Evolutionary conservation across 345 rosid genomes (phyloP), one percentile per base, ranked within the genome.

Genomic region (Heritiera littoralis): DNA sequence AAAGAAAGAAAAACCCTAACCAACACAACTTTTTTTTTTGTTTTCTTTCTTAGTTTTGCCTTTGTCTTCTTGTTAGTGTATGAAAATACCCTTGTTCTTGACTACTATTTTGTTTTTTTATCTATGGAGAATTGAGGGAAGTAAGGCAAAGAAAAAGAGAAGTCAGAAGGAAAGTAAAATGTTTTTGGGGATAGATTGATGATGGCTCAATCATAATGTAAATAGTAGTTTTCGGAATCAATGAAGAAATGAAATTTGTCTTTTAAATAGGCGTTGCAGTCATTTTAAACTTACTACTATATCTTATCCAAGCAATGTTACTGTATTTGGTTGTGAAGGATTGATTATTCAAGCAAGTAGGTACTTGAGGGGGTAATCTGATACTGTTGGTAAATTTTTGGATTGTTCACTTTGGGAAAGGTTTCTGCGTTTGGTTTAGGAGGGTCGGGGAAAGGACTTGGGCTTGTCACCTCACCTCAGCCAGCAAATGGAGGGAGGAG

Each of bases 201-300:
- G 20, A 46, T 69, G 55, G 38, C 38, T 69, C 10, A 48, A 69
- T 69, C 56, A 48, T 69, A 6, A 23, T 69, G 56, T 69, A 69
- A 23, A 48, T 69, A 48, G 40, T 48, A 48, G 54, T 28, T 69
- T 28, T 28, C 5, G 40, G 56, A 69, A 69, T 69, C 49, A 67
- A 66, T 66, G 13, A n/a, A 41, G 0, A 13, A 69, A 23, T 46
- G 52, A 40, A 43, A 43, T 0, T 9, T 9, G 5, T n/a, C 51
- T 41, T 18, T 1, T 17, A 35, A 64, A 11, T 15, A 6, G 60
- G 9, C 20, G 1, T 55, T 55, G 66, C 28, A 28, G 67, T 38
- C 32, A 20, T 59, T 20, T 30, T 9, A 20, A 20, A n/a, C 63
- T 2, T 7, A 7, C 1, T 3, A 3, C 45, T 6, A 43, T 13